Evolutionary conservation across 176 grass and related monocot species (phyloP).

Genomic region (Coix lacrymajobi): DNA sequence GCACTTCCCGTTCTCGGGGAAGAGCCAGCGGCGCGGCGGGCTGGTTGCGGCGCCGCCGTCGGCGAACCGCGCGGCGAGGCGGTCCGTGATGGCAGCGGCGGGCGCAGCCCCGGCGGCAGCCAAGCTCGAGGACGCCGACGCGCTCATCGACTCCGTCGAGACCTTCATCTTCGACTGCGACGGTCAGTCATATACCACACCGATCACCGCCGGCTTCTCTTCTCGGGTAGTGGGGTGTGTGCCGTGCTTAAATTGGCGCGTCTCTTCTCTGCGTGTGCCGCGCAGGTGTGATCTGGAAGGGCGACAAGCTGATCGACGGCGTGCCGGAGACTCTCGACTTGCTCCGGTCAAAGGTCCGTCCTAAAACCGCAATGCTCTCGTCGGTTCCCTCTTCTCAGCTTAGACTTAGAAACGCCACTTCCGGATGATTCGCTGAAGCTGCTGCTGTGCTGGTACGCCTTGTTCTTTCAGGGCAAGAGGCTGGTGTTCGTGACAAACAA

Average conservation of each 20-base stretch:
- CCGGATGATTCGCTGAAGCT: not conserved
- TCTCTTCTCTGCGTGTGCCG: not conserved
- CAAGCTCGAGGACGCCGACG: constrained; percentile 68
- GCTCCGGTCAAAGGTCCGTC: constrained; percentile 69
- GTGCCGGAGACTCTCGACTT: constrained; percentile 87
- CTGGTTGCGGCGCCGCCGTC: not conserved
- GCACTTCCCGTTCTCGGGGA: not conserved
- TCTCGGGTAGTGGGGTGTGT: not conserved
- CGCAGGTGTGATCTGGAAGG: constrained; percentile 95
- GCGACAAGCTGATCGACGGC: constrained; percentile 86
- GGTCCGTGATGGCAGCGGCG: constrained; percentile 31
- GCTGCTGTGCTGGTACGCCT: not conserved
- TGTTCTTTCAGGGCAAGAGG: constrained; percentile 72
- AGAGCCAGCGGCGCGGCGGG: not conserved
- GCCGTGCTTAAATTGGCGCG: not conserved
- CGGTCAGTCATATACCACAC: constrained; percentile 23
- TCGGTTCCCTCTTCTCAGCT: too few relatives aligned
- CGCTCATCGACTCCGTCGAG: constrained; percentile 90
- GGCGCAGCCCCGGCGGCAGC: constrained; percentile 27
- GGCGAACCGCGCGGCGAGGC: not conserved
- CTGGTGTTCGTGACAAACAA: constrained; percentile 98
- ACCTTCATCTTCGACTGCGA: constrained; percentile 98
- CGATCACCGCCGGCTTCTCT: not conserved
- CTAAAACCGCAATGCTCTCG: not conserved
- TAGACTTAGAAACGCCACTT: too few relatives aligned